Percentiles rank a stretch among this genome's conserved stretches.
Evolutionary conservation across 164 flowering plant genomes (phyloP).

Genomic region (Magnolia kwangsiensis): DNA sequence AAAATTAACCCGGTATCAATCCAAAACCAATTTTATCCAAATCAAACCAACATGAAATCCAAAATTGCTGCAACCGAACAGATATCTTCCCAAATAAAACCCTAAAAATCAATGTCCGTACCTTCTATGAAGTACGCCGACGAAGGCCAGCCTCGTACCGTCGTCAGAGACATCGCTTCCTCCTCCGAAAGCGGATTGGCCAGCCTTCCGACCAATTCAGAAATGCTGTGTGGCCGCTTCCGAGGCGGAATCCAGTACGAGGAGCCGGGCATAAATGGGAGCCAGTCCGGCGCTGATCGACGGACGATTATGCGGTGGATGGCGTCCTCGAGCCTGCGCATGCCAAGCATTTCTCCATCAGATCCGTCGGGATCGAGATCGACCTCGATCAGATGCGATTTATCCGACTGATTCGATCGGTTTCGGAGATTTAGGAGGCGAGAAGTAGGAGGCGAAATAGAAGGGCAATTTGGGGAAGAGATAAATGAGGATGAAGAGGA

Average conservation of each 20-base stretch:
- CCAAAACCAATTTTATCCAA: too few relatives aligned
- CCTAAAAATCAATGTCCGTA: background rate
- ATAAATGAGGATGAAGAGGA: constrained; percentile 4
- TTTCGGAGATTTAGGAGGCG: constrained; percentile 19
- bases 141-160: constrained; percentile 67
- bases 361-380: constrained; percentile 26
- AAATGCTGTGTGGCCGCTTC: constrained; percentile 27
- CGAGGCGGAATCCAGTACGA: constrained; percentile 78
- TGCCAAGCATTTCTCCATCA: constrained; percentile 21
- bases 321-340: constrained; percentile 55
- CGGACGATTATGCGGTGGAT: constrained; percentile 49
- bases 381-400: constrained; percentile 34
- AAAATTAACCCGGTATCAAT: too few relatives aligned
- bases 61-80: too few relatives aligned
- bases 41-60: too few relatives aligned
- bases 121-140: constrained; percentile 50
- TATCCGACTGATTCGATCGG: constrained; percentile 29
- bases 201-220: constrained; percentile 46
- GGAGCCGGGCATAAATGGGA: constrained; percentile 69
- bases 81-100: too few relatives aligned
- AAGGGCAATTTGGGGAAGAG: constrained; percentile 5
- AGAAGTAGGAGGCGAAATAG: constrained; percentile 8
- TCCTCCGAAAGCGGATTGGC: constrained; percentile 40
- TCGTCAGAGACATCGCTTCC: constrained; percentile 37
- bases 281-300: constrained; percentile 72